These are phyloP conservation scores for Stagonosporopsis rhizophila DNA, from an alignment of 2,329 filamentous ascomycete genomes.

Conservation along the genomic window DNA sequence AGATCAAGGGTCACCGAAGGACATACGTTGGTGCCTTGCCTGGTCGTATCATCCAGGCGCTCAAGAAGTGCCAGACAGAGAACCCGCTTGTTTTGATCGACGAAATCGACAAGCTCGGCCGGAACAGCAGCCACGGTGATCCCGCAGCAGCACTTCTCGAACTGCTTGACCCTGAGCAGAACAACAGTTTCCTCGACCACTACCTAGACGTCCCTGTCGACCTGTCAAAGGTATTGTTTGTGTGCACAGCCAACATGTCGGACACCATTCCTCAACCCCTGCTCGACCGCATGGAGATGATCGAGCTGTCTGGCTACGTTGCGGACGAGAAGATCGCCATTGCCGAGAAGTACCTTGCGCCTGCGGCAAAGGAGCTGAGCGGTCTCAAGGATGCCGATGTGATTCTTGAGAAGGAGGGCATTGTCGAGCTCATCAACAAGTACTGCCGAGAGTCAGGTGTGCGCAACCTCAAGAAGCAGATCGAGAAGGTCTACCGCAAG, in stretches of 20 bases:
- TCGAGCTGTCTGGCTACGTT: conserved; percentile 94
- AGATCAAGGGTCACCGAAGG: conserved; percentile 96
- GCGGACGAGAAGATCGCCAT: conserved; percentile 99
- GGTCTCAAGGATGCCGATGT: conserved; percentile 92
- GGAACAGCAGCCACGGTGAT: conserved; percentile 88
- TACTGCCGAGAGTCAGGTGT: conserved; percentile 98
- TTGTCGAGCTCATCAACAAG: conserved; percentile 96
- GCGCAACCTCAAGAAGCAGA: conserved; percentile 98
- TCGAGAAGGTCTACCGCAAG: conserved; percentile 98
- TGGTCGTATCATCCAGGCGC: conserved; percentile 93
- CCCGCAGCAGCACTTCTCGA: conserved; percentile 94
- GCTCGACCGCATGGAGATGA: conserved; percentile 97
- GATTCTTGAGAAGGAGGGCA: conserved; percentile 82
- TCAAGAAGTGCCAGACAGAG: conserved; percentile 99
- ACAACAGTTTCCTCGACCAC: conserved; percentile 95
- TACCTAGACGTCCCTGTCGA: conserved; percentile 99
- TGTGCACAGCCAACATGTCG: conserved; percentile 98
- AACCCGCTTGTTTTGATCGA: conserved; percentile 97
- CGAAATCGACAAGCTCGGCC: conserved; percentile 97
- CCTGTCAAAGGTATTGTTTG: conserved; percentile 95
- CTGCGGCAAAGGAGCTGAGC: conserved; percentile 91
- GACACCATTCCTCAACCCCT: conserved; percentile 95
- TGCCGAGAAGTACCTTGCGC: conserved; percentile 88
- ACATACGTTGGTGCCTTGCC: conserved; percentile 97
- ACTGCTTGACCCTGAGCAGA: conserved; percentile 94